These are phyloP conservation scores for Aureobasidium sp. DNA, from an alignment of 2,329 filamentous ascomycete genomes.

Conservation along the genomic window DNA sequence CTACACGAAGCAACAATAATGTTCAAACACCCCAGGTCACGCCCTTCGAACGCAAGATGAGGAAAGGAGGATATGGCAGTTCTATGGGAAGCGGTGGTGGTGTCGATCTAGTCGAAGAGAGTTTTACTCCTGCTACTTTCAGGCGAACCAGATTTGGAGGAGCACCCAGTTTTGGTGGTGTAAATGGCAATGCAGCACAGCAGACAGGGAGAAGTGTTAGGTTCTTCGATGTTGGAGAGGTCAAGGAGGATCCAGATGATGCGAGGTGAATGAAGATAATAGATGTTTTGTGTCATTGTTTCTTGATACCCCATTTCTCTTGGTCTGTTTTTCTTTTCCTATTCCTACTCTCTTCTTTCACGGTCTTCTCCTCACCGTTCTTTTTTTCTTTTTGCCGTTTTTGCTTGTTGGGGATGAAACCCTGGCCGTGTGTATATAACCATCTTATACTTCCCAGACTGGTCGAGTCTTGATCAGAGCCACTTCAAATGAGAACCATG, in stretches of 20 bases:
- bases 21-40: conserved; percentile 28
- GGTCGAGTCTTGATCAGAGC: neutral
- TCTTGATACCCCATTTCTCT: neutral
- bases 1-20: conserved; percentile 14
- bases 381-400: neutral
- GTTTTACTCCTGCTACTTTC: conserved; percentile 11
- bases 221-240: conserved; percentile 12
- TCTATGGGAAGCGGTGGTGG: neutral
- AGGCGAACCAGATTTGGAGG: conserved; percentile 15
- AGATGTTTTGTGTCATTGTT: neutral
- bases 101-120: conserved; percentile 10
- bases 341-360: neutral
- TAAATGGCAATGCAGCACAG: conserved; percentile 12
- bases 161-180: conserved; percentile 14
- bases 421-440: neutral
- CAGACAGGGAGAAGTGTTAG: conserved; percentile 20
- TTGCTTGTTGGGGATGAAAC: neutral
- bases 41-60: conserved; percentile 29
- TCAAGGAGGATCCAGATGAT: neutral
- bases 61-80: conserved; percentile 23
- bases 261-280: neutral
- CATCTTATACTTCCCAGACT: neutral
- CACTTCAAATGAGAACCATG: neutral
- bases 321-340: neutral
- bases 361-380: neutral